Conservation (phyloP, 129 eudicot species). For the Logfia minima region DNA sequence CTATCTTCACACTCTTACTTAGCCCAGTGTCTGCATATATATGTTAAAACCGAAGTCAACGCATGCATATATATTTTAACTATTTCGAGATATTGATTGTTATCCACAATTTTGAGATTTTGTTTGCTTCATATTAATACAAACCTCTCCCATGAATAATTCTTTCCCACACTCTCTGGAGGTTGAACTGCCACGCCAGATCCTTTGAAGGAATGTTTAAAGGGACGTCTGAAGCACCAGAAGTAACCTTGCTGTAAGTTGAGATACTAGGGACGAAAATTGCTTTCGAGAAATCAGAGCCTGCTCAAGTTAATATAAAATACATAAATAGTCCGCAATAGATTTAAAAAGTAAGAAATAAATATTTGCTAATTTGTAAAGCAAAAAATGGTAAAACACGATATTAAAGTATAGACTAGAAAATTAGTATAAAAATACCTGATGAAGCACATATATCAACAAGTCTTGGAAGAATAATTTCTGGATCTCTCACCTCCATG, state of each 20-base stretch:
- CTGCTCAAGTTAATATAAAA: conserved; percentile 34
- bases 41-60: neutral
- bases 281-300: conserved; percentile 70
- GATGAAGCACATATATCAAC: conserved; percentile 70
- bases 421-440: conserved; percentile 43
- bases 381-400: neutral
- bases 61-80: neutral
- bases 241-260: conserved; percentile 76
- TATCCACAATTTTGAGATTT: neutral
- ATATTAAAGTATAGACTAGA: neutral
- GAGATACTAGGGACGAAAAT: conserved; percentile 86
- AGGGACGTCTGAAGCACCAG: conserved; percentile 64
- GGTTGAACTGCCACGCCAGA: conserved; percentile 80
- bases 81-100: neutral
- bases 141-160: conserved; percentile 64
- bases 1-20: conserved; percentile 31
- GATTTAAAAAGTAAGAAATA: neutral
- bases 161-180: conserved; percentile 81
- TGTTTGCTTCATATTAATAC: neutral
- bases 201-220: conserved; percentile 47
- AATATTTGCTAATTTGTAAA: neutral
- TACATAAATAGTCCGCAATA: neutral
- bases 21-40: conserved; percentile 38
- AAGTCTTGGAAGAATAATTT: conserved; percentile 68
- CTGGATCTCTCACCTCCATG: conserved; percentile 87